phyloP scores from a whole-genome alignment of 169 alveolate genomes.

The Plasmodium coatneyi region DNA sequence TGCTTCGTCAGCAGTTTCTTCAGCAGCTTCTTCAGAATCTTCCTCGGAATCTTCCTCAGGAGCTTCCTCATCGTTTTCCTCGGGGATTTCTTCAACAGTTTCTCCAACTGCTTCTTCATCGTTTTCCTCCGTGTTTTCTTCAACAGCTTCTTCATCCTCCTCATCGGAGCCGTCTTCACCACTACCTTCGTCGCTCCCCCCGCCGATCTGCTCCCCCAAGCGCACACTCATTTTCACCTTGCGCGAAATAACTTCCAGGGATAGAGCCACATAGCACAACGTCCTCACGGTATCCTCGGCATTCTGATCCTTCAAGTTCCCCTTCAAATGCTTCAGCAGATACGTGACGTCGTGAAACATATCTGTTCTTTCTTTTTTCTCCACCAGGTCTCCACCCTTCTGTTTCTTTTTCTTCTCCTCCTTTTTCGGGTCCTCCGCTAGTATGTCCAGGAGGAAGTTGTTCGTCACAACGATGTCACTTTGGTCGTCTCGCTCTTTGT shows the following conservation, averaged over 20 bases:
- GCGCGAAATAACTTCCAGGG: slow-evolving; percentile 1
- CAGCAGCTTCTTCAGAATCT: neutral
- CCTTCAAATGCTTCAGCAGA: slow-evolving; percentile 10
- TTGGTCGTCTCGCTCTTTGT: neutral
- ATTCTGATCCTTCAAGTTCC: slow-evolving; percentile 13
- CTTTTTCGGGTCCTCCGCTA: neutral
- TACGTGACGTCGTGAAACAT: slow-evolving; percentile 11
- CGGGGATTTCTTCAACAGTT: neutral
- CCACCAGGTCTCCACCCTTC: neutral
- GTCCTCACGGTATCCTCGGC: neutral
- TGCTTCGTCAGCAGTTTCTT: neutral
- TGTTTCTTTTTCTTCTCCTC: slow-evolving; percentile 10
- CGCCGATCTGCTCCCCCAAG: neutral
- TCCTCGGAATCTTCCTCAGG: neutral
- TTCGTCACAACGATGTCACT: slow-evolving; percentile 8
- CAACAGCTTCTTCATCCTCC: neutral
- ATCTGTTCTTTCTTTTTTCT: slow-evolving; percentile 10
- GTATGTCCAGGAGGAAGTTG: neutral
- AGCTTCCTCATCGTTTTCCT: neutral
- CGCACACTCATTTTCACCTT: neutral
- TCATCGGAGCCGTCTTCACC: neutral
- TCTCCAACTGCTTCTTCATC: no score
- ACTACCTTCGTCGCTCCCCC: neutral
- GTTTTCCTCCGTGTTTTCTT: neutral
- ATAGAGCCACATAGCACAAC: neutral